Percentiles rank a stretch among this genome's conserved stretches.
Evolutionary conservation across 1,139 yeast species (phyloP).

Genomic region (Sugiyamaella xylanicola): DNA sequence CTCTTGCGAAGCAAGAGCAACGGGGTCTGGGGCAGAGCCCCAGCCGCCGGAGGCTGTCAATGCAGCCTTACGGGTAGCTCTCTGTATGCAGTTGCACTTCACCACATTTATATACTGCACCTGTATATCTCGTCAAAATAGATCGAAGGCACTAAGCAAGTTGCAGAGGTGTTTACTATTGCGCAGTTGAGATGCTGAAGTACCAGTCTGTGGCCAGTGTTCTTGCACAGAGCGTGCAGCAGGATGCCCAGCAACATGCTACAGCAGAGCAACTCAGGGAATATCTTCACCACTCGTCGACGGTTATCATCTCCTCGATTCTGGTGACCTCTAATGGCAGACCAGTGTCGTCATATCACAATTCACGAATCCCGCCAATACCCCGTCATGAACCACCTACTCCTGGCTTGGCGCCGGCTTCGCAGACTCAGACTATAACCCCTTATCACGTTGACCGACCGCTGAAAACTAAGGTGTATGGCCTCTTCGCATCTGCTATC

Average conservation of each 20-base stretch:
- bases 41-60: slow-evolving; percentile 14
- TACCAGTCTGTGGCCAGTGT: slow-evolving; percentile 34
- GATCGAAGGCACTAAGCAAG: no score
- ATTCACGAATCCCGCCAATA: slow-evolving; percentile 33
- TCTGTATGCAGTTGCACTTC: no score
- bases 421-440: slow-evolving; percentile 16
- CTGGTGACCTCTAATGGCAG: slow-evolving; percentile 34
- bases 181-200: slow-evolving; percentile 30
- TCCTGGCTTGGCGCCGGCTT: background rate
- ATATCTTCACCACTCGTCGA: slow-evolving; percentile 21
- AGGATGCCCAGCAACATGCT: slow-evolving; percentile 25
- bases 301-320: slow-evolving; percentile 35
- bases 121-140: no score
- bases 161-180: no score
- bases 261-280: slow-evolving; percentile 23
- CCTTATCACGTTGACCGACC: slow-evolving; percentile 36
- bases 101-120: no score
- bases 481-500: slow-evolving; percentile 36
- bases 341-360: slow-evolving; percentile 36
- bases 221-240: slow-evolving; percentile 35
- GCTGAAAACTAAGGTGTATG: slow-evolving; percentile 38
- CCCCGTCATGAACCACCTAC: slow-evolving; percentile 26
- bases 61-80: no score
- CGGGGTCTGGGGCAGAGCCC: slow-evolving; percentile 5
- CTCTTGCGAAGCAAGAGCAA: background rate